Evolutionary conservation across 257 asterid species (phyloP).

Genomic region (Anisodus tanguticus): DNA sequence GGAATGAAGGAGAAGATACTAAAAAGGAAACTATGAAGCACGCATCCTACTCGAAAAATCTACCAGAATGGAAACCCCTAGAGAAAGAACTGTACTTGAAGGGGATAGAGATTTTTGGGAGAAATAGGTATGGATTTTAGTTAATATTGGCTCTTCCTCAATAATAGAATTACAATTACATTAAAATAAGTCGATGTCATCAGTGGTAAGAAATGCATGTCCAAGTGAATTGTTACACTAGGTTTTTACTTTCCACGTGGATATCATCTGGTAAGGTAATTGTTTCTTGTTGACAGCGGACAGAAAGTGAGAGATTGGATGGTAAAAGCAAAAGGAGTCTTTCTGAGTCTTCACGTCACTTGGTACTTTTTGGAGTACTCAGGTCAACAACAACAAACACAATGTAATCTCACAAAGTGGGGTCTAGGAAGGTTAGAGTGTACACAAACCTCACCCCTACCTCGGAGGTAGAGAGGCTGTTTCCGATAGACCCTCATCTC

Average conservation of each 20-base stretch:
- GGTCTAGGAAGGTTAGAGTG: too few species aligned
- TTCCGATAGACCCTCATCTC: too few species aligned
- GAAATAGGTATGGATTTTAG: slow-evolving; percentile 65
- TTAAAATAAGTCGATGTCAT: not conserved
- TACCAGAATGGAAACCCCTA: slow-evolving; percentile 69
- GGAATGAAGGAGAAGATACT: slow-evolving; percentile 43
- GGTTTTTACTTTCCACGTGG: not conserved
- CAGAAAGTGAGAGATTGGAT: slow-evolving; percentile 18
- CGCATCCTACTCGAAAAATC: slow-evolving; percentile 40
- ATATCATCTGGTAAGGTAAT: slow-evolving; percentile 15
- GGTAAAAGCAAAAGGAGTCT: slow-evolving; percentile 21
- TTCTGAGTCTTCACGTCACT: slow-evolving; percentile 23
- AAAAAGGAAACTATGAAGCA: slow-evolving; percentile 44
- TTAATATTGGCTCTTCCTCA: slow-evolving; percentile 23
- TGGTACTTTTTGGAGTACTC: slow-evolving; percentile 2
- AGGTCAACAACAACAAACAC: not conserved
- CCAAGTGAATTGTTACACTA: slow-evolving; percentile 21
- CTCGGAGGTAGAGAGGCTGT: too few species aligned
- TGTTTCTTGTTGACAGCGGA: slow-evolving; percentile 24
- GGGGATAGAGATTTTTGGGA: slow-evolving; percentile 93
- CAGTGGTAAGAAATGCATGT: slow-evolving; percentile 17
- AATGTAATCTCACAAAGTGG: too few species aligned
- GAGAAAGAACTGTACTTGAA: slow-evolving; percentile 89
- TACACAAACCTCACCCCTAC: too few species aligned
- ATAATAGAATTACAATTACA: not conserved